These are phyloP conservation scores for Croton setiger DNA, from an alignment of 441 rosid genomes.

Conservation along the genomic window DNA sequence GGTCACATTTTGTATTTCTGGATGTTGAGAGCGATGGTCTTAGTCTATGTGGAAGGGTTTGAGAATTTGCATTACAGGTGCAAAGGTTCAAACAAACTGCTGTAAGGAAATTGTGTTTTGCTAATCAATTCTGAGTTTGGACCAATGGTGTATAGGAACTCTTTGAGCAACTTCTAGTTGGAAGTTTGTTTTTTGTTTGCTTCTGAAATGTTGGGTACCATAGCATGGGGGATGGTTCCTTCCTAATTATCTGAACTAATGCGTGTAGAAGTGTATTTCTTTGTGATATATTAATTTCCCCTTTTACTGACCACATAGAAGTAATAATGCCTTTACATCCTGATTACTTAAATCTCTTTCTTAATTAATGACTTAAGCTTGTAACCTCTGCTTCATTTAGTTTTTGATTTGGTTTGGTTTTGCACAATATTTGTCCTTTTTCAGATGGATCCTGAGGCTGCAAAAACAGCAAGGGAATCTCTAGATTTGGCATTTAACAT, in stretches of 20 bases:
- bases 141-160: neutral
- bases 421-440: no score
- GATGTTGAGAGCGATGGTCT: neutral
- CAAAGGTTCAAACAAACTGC: neutral
- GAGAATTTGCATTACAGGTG: neutral
- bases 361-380: neutral
- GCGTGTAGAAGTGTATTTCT: neutral
- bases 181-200: neutral
- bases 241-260: neutral
- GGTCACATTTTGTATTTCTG: neutral
- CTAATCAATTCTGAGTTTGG: neutral
- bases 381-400: neutral
- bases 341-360: neutral
- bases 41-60: no score
- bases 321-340: no score
- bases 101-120: neutral
- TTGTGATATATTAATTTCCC: no score
- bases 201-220: neutral
- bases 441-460: slow-evolving; percentile 57
- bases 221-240: neutral
- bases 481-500: slow-evolving; percentile 63
- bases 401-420: no score
- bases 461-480: slow-evolving; percentile 58
- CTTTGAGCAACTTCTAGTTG: neutral
- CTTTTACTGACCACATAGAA: no score